phyloP scores from a whole-genome alignment of 31 red algal genomes.

The Asparagopsis taxiformis region DNA sequence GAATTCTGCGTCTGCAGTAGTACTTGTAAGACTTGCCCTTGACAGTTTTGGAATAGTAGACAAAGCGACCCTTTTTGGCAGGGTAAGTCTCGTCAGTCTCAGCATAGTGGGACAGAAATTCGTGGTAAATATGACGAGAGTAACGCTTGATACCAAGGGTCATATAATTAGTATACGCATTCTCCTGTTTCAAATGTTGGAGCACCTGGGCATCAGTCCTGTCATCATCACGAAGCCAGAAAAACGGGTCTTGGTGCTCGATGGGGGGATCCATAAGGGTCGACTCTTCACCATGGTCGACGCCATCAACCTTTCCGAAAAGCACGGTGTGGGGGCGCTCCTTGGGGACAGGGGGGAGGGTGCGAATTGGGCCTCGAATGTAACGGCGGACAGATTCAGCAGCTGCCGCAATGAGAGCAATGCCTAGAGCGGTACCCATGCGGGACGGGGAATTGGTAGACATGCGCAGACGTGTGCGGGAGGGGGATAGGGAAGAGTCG shows the following conservation, averaged over 20 bases:
- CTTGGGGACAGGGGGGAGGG: conserved; percentile 34
- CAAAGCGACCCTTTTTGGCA: conserved; percentile 43
- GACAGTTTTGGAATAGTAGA: conserved; percentile 68
- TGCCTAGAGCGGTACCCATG: conserved; percentile 26
- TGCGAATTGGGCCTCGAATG: conserved; percentile 25
- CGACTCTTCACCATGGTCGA: conserved; percentile 40
- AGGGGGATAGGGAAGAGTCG: not conserved
- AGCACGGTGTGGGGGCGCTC: conserved; percentile 34
- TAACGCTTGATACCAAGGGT: conserved; percentile 21
- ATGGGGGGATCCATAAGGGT: conserved; percentile 65
- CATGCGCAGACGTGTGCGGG: not conserved
- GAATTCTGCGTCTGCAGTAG: conserved; percentile 41
- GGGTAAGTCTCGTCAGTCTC: conserved; percentile 75
- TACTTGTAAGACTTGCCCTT: conserved; percentile 64
- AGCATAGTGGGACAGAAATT: conserved; percentile 66
- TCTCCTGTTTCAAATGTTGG: conserved; percentile 73
- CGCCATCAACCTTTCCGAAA: conserved; percentile 58
- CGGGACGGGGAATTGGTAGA: conserved; percentile 7
- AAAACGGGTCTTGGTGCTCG: conserved; percentile 45
- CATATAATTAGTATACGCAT: conserved; percentile 82
- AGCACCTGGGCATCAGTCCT: conserved; percentile 57
- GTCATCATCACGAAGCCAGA: conserved; percentile 86
- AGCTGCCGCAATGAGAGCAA: conserved; percentile 15
- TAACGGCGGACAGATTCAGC: conserved; percentile 12
- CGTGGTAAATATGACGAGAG: conserved; percentile 45